Conservation (phyloP, 2,329 filamentous ascomycete genomes). For the Keithomyces neogunnii region DNA sequence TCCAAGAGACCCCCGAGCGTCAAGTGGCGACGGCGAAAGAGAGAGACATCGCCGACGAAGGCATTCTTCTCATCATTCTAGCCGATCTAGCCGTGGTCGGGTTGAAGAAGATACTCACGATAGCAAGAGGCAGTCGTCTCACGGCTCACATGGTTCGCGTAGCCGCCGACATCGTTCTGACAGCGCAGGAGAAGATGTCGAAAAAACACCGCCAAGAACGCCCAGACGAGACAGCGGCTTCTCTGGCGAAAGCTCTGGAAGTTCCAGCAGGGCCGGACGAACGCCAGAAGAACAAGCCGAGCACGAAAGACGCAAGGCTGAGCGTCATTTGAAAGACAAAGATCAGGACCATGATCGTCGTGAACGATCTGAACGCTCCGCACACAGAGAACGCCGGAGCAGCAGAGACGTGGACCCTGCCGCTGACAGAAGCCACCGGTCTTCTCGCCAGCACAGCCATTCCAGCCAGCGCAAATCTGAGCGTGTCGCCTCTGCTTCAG, state of each 20-base stretch:
- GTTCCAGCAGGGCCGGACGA: conserved; percentile 26
- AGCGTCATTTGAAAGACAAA: conserved; percentile 25
- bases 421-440: conserved; percentile 21
- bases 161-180: conserved; percentile 30
- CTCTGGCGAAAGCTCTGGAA: conserved; percentile 30
- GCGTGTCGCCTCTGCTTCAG: conserved; percentile 17
- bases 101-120: conserved; percentile 23
- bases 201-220: conserved; percentile 26
- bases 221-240: conserved; percentile 38
- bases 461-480: conserved; percentile 25
- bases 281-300: conserved; percentile 41
- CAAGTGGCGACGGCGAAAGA: conserved; percentile 28
- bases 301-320: conserved; percentile 40
- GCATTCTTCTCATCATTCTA: conserved; percentile 29
- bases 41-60: conserved; percentile 34
- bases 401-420: conserved; percentile 27
- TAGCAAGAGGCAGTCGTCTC: conserved; percentile 18
- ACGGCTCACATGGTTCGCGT: conserved; percentile 14
- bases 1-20: conserved; percentile 27
- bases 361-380: conserved; percentile 10
- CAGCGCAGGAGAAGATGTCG: conserved; percentile 25
- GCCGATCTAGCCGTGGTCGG: conserved; percentile 20
- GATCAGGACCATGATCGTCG: conserved; percentile 20
- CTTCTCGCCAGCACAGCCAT: conserved; percentile 33
- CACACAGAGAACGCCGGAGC: conserved; percentile 13